These are phyloP conservation scores for Knoxdaviesia proteae DNA, from an alignment of 2,329 filamentous ascomycete genomes.

Conservation along the genomic window DNA sequence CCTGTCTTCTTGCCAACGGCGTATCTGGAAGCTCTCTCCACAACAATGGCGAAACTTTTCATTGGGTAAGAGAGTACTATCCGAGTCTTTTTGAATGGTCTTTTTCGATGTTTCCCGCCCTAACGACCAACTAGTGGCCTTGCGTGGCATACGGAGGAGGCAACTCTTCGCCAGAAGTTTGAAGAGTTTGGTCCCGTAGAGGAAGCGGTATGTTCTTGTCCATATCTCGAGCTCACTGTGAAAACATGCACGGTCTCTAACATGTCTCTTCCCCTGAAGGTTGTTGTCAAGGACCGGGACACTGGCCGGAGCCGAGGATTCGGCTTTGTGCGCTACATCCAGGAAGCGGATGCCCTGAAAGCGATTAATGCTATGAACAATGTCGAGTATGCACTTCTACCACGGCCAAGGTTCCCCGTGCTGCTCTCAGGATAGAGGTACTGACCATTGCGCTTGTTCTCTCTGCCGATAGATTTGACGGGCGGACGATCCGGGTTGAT, in stretches of 20 bases:
- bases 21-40: too few species aligned
- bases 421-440: neutral
- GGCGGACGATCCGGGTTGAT: slow-evolving; percentile 84
- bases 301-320: slow-evolving; percentile 93
- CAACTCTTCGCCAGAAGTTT: slow-evolving; percentile 72
- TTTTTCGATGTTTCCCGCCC: too few species aligned
- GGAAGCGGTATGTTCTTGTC: slow-evolving; percentile 59
- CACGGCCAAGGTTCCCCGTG: too few species aligned
- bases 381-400: slow-evolving; percentile 46
- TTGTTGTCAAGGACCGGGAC: slow-evolving; percentile 94
- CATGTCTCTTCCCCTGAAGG: slow-evolving; percentile 27
- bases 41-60: slow-evolving; percentile 76
- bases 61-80: slow-evolving; percentile 43
- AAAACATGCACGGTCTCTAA: neutral
- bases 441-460: neutral
- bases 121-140: slow-evolving; percentile 45
- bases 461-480: slow-evolving; percentile 54
- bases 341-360: slow-evolving; percentile 53
- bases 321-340: slow-evolving; percentile 79
- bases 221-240: neutral
- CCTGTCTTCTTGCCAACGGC: too few species aligned
- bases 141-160: slow-evolving; percentile 93
- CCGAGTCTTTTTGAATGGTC: too few species aligned
- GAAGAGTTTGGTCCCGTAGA: slow-evolving; percentile 78
- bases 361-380: slow-evolving; percentile 72